Evolutionary conservation across 441 rosid genomes (phyloP), one percentile per base, ranked within the genome.

Genomic region (Erodium moschatum): DNA sequence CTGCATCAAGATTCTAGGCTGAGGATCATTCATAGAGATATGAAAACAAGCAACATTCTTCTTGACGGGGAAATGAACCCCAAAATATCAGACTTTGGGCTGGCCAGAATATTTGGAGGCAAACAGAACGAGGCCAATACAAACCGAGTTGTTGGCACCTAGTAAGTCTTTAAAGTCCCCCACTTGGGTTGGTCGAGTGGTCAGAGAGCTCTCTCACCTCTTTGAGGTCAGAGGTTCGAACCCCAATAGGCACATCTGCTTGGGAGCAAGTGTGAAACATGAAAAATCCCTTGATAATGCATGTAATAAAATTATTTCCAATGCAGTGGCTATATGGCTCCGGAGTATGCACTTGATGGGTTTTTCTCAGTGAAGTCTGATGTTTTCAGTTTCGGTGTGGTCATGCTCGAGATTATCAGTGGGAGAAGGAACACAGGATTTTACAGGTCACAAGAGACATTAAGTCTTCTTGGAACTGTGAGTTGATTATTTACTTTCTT

Each of bases 1-100:
- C 91, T 88, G 67, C 94, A 85, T 65, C 89, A 86, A 31, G 94
- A 88, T 74, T 88, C 94, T 5, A 82, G 91, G 74, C 63, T 85
- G 68, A 79, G 87, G 69, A 84, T 88, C 66, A 84, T 84, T 56
- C 85, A 81, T 50, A 71, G 85, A 63, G 85, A 84, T 72, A 61
- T 84, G 67, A 84, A 84, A 75, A 66, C 82, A 0, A 84, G 85
- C 71, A 84, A 84, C 24, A 40, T 84, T 70, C 56, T 81, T 12
- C 71, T 84, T 40, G 84, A 84, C 10, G 76, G 73, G 35, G 82
- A 81, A 50, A 80, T 84, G 87, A 74, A 69, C 65, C 87, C 87
- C 8, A 81, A 84, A 64, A 84, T 80, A 10, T 84, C 84, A 1
- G 85, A 81, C 73, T 81, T 84, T 56, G 87, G 87, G 11, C 62